Conservation (phyloP, 768 basidiomycete species). For the Tylopilus cervinicoccineus region DNA sequence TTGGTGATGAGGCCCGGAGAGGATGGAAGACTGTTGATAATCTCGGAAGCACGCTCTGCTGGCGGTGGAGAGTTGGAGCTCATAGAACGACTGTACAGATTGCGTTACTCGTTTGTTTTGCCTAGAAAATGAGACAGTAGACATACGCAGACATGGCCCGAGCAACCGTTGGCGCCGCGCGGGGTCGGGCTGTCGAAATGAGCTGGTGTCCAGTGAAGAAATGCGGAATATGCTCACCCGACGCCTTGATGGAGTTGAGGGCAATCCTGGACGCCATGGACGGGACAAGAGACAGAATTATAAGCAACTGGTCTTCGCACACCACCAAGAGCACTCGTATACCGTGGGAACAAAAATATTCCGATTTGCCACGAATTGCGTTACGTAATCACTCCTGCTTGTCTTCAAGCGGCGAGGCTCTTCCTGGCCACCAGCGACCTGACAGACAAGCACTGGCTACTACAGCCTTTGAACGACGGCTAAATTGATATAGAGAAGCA, state of each 20-base stretch:
- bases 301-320: constrained; percentile 3
- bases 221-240: constrained; percentile 40
- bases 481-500: no score
- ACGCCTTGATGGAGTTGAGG: constrained; percentile 57
- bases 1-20: constrained; percentile 90
- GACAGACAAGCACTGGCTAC: no score
- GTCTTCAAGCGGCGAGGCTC: not conserved
- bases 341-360: constrained; percentile 31
- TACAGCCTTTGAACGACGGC: no score
- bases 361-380: constrained; percentile 27
- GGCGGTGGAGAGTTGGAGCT: constrained; percentile 68
- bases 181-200: constrained; percentile 46
- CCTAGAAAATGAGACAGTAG: constrained; percentile 3
- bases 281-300: constrained; percentile 4
- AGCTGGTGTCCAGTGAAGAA: not conserved
- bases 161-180: constrained; percentile 45
- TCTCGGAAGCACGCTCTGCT: constrained; percentile 81
- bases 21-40: constrained; percentile 84
- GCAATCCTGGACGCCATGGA: constrained; percentile 72
- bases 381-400: constrained; percentile 16
- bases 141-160: constrained; percentile 47
- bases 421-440: no score
- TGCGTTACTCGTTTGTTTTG: constrained; percentile 7
- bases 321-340: constrained; percentile 4
- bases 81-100: constrained; percentile 55